Evolutionary conservation across 2,329 filamentous ascomycete genomes (phyloP).

Genomic region (Coniochaeta sp.): DNA sequence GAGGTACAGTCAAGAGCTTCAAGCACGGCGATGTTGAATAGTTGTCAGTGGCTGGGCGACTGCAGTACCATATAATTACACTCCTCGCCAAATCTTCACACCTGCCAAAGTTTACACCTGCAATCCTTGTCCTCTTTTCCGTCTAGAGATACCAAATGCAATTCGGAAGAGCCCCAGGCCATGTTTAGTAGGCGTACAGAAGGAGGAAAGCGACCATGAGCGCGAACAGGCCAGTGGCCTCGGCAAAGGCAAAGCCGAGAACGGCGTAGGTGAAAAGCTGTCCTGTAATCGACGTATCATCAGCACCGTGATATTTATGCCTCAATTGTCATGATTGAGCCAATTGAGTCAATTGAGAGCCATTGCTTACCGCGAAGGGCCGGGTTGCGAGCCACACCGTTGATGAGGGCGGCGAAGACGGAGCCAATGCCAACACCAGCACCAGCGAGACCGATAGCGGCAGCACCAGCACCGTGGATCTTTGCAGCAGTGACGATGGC

Average conservation of each 20-base stretch:
- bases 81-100: background rate
- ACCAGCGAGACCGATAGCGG: slow-evolving; percentile 87
- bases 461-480: slow-evolving; percentile 83
- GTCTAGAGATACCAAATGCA: background rate
- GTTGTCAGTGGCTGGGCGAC: background rate
- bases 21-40: background rate
- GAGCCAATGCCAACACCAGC: slow-evolving; percentile 93
- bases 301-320: background rate
- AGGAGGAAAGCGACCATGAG: slow-evolving; percentile 73
- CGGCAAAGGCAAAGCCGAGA: slow-evolving; percentile 92
- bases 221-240: slow-evolving; percentile 84
- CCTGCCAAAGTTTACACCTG: background rate
- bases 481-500: slow-evolving; percentile 86
- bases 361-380: slow-evolving; percentile 62
- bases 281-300: slow-evolving; percentile 22
- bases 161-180: background rate
- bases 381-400: slow-evolving; percentile 89
- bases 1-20: background rate
- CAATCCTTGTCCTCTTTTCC: background rate
- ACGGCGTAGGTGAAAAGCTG: slow-evolving; percentile 96
- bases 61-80: background rate
- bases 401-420: slow-evolving; percentile 84
- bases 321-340: background rate
- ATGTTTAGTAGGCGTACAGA: background rate
- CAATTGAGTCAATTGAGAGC: background rate